Conservation (phyloP, 106 monocot species). For the Vanilla planifolia region DNA sequence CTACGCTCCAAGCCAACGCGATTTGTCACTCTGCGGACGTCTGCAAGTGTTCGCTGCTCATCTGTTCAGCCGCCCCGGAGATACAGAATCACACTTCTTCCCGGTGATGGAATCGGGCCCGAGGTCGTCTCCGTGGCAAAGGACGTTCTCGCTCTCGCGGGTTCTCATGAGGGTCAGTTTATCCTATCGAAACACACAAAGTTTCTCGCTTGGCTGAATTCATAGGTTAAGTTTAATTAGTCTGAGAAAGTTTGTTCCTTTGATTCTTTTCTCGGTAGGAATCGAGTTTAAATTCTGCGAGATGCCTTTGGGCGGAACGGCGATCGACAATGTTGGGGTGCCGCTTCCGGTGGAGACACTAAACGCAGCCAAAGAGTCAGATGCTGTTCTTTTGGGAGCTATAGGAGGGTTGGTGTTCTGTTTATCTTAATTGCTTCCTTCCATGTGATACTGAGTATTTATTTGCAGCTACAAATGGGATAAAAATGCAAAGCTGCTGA, state of each 20-base stretch:
- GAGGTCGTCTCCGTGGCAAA: conserved; percentile 73
- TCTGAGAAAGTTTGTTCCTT: neutral
- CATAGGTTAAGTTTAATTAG: neutral
- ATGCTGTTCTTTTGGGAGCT: conserved; percentile 49
- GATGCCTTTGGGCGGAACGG: conserved; percentile 53
- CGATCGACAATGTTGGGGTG: conserved; percentile 42
- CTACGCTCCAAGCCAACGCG: conserved; percentile 6
- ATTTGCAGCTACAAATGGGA: conserved; percentile 84
- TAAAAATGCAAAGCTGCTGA: conserved; percentile 69
- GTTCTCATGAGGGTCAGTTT: conserved; percentile 44
- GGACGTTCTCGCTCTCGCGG: conserved; percentile 50
- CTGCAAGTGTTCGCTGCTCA: conserved; percentile 31
- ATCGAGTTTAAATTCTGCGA: conserved; percentile 45
- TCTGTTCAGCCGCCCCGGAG: conserved; percentile 24
- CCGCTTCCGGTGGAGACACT: conserved; percentile 60
- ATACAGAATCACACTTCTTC: conserved; percentile 62
- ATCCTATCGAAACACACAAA: neutral
- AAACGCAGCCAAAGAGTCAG: conserved; percentile 26
- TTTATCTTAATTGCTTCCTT: neutral
- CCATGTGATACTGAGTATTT: neutral
- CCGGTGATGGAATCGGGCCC: conserved; percentile 90
- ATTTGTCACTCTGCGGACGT: neutral
- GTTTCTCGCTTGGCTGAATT: neutral
- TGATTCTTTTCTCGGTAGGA: conserved; percentile 23
- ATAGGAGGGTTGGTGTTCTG: conserved; percentile 46